Base-by-base conservation (phyloP, 2,329 filamentous ascomycete genomes). In the Hysterium pulicare region DNA sequence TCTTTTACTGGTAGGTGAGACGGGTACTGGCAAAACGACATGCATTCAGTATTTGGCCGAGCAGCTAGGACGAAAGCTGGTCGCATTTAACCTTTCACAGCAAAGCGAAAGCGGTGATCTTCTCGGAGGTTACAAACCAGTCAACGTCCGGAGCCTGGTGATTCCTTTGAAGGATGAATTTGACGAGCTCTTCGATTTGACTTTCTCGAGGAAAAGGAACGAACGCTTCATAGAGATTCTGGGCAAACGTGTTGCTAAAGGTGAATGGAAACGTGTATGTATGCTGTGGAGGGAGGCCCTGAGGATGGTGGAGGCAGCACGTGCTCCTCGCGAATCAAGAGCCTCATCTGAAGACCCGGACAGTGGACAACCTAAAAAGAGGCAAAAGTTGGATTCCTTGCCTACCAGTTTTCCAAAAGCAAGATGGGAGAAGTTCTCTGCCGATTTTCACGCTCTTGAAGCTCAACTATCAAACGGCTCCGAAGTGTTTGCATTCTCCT, bases 61-160 rank as follows among this genome's bases (percentile, higher is more conserved):
- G 44, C 79, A 85, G 3, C 76, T 96, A 21, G 88, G 90, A 1
- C 86, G 90, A 60, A 94, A 88, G 56, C 78, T 99, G 10, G 86
- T 90, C 0, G 88, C 90, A 2, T 90, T 98, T 60, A 99, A 99
- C 61, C 68, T 99, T 62, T 98, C 93, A 0, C 94, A 98, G 62
- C 94, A 99, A 64, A 97, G 90, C 59, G 94, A 99, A 68, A 90
- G 87, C 31, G 87, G 90, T n/a, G 93, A 99, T 70, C 72, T 99
- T 10, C 75, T 98, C 0, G 94, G 93, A 56, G 93, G 93, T 0
- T 97, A 95, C 72, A 98, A 98, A 64, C 93, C 93, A 0, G 86
- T 98, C 45, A 96, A 91, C 61, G 81, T 93, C 32, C 83, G 91
- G 51, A 94, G 83, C 47, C 75, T 97, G 43, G 86, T 93, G 0